phyloP scores from a whole-genome alignment of 2,329 filamentous ascomycete species.

The Sclerotinia minor region DNA sequence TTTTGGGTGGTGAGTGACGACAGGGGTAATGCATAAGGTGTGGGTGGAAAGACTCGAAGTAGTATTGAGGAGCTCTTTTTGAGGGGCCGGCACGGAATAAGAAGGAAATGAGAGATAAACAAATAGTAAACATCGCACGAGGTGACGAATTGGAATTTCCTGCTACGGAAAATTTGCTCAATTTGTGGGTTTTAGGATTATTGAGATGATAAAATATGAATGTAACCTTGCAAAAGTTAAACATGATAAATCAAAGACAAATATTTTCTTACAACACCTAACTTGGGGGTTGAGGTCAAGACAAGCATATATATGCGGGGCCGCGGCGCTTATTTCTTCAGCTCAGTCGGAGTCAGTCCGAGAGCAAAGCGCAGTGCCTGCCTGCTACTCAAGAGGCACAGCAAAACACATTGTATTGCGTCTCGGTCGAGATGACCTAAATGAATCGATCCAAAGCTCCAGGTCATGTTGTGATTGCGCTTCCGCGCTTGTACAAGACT shows the following conservation, averaged over 20 bases:
- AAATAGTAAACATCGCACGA: background rate
- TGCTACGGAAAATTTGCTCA: background rate
- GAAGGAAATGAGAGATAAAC: background rate
- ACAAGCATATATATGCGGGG: slow-evolving; percentile 14
- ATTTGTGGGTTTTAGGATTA: background rate
- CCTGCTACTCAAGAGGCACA: slow-evolving; percentile 7
- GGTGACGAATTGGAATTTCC: background rate
- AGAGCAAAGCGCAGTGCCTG: background rate
- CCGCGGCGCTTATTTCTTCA: slow-evolving; percentile 18
- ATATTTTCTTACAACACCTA: background rate
- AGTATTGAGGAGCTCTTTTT: background rate
- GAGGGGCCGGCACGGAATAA: slow-evolving; percentile 2
- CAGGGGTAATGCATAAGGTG: slow-evolving; percentile 15
- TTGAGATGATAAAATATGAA: background rate
- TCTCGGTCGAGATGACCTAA: background rate
- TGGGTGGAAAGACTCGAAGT: slow-evolving; percentile 5
- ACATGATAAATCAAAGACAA: background rate
- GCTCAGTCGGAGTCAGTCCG: background rate
- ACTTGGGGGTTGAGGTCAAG: slow-evolving; percentile 2
- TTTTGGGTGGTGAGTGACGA: background rate
- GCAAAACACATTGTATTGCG: slow-evolving; percentile 4
- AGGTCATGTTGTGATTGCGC: background rate
- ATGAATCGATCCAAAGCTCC: background rate
- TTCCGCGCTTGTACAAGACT: slow-evolving; percentile 14
- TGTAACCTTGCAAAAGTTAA: background rate